Evolutionary conservation across 75 land plant genomes (phyloP), one percentile per base, ranked within the genome.

Genomic region (Cunninghamia lanceolata): DNA sequence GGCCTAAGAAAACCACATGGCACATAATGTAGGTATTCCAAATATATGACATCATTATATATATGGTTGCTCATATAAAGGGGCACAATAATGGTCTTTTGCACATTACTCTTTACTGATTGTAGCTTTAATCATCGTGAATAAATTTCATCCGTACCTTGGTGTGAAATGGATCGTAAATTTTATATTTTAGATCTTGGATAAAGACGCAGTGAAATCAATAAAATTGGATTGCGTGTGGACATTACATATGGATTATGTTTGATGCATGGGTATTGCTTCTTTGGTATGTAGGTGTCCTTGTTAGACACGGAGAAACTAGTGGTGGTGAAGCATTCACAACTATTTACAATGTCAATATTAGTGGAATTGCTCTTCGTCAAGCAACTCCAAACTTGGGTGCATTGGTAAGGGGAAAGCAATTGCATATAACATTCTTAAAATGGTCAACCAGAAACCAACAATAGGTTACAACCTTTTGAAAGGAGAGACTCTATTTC

Each of bases 301-400:
- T 95, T 38, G 92, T 95, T 40, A 87, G 91, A 35, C 91, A 91
- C 73, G 84, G 88, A 13, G 83, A 84, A 34, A 91, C 97, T 39
- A 91, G 90, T 85, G 97, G 95, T 28, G 97, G 93, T 13, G 89
- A 94, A 85, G 95, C 95, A 66, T 93, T 95, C 87, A 93, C 97
- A 28, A 93, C 95, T 47, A 92, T 95, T 35, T 53, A 94, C 73
- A 90, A 88, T 82, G 95, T 92, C 68, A 88, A 94, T 52, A 3
- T 95, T 71, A 89, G 96, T 85, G 96, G 97, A 76, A 87, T 95
- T 87, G 91, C 94, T 35, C 91, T 95, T 56, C 95, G 96, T 39
- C 96, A 95, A 83, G 92, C 94, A 34, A 89, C 90, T 32, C 94
- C 96, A 74, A 94, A 91, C 85, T 78, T 95, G 21, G 83, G 90